Evolutionary conservation across 148 eudicot genomes (phyloP), one percentile per base, ranked within the genome.

Genomic region (Rhododendron henanense): DNA sequence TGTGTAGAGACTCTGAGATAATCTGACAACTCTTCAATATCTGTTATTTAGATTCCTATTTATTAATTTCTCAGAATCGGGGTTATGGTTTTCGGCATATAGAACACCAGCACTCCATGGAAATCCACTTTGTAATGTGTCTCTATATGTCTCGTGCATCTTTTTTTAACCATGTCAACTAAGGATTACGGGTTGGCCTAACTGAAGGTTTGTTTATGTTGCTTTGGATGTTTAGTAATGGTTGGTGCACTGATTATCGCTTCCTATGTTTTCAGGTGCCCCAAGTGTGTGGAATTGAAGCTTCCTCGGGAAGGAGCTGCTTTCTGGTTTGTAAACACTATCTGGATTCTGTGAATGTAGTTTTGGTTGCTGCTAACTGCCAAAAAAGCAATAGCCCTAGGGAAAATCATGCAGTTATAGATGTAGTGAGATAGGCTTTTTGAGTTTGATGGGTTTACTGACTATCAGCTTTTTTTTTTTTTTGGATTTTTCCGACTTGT

Each of bases 261-360:
- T 67, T 41, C 53, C 15, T 21, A 59, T 44, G 48, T 71, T 90
- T 89, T 85, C 88, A 97, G 99, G 95, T 97, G 99, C 85, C 98
- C 98, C 16, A 95, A 97, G 88, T 97, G 99, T 84, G 95, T 94
- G 47, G 94, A 92, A 76, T 74, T 95, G 89, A 97, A 95, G 93
- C 96, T 97, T 89, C 98, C 96, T 47, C 90, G 95, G 39, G 98
- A 95, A 87, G 96, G 90, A 84, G 95, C 98, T 87, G 91, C 99
- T 48, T 97, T 97, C 91, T 97, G 99, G 99, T 97, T 86, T 65
- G 91, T 89, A 28, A 57, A 85, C 35, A 53, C 47, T 35, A 25
- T 53, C 50, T 73, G 33, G 76, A 13, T 75, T 55, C 23, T 35
- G 10, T 21, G 41, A 51, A 45, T 84, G 28, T 76, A 14, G 10